Evolutionary conservation across 2,329 filamentous ascomycete species (phyloP), one percentile per base, ranked within the genome.

Genomic region (Pestalotiopsis sp.): DNA sequence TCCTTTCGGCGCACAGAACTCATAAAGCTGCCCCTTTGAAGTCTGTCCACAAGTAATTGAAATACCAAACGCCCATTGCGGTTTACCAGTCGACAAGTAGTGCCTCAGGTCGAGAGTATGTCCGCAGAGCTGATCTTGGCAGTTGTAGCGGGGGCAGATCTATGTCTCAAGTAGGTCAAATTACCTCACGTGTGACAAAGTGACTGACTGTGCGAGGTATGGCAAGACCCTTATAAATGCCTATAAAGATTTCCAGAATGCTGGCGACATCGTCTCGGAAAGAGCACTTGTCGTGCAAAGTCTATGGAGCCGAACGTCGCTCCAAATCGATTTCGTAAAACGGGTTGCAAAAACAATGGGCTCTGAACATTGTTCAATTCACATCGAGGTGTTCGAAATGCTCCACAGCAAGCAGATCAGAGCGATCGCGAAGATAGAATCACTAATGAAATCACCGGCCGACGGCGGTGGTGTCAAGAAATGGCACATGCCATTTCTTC

Each of bases 111-210:
- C 25, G 2, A 25, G 25, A 25, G 25, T 25, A 25, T 59, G 36
- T 63, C 62, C 11, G 20, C 41, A 27, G 66, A 39, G 31, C n/a
- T 63, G 12, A 14, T 27, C 9, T 20, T 62, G n/a, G 61, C 66
- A 3, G 56, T 68, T 4, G 7, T 68, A 13, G 52, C 14, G 1
- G 60, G 56, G 7, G 49, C 56, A 14, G 66, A 68, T 13, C 27
- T 68, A 0, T 68, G 60, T 64, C 5, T 68, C n/a, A 68, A 68
- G 66, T 68, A 39, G 20, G 65, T 49, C 11, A 13, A 38, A 62
- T 25, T 14, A 25, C 56, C 25, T 25, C 12, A 20, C 52, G 23
- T 25, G 25, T 25, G 25, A 25, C 25, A 25, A 25, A 25, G 25
- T 25, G 25, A 25, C 25, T 25, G 25, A 25, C 25, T 25, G 2